Evolutionary conservation across 345 rosid species (phyloP), one percentile per base, ranked within the genome.

Genomic region (Barbarea vulgaris): DNA sequence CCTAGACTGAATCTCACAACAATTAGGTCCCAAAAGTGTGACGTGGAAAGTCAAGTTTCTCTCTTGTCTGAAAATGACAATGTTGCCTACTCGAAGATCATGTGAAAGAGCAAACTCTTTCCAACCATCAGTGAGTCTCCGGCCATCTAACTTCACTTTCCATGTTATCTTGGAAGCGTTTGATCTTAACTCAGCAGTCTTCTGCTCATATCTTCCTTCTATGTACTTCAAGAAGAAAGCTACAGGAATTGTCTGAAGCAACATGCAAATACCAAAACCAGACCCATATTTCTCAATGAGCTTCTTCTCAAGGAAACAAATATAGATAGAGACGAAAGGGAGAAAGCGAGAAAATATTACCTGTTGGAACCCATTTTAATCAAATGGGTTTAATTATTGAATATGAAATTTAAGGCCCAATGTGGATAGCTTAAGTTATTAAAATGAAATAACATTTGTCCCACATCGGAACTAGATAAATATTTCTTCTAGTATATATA

Each of bases 101-200:
- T 65, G 69, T 10, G 54, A 39, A 0, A 65, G 2, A 3, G 56
- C 28, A 11, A 67, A 67, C 59, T 67, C 71, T 21, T 51, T 50
- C 71, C 71, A 67, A 30, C 71, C 71, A 1, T 67, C 7, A 67
- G 59, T 67, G 47, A 67, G 47, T 33, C 21, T 67, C 13, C 1
- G 4, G 0, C 59, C 71, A 51, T 67, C 59, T 22, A 51, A 6
- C 9, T 67, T 67, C 19, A 67, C 71, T 33, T 33, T 2, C 71
- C 71, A 67, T 1, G 9, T 50, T 33, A 12, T 28, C 17, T 46
- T 11, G 1, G 69, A 46, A 7, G 69, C 41, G 4, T 46, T 28
- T 64, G 69, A 64, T 52, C 71, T 67, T 11, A 67, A 44, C 33
- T 51, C 15, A 0, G 19, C 71, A 0, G 9, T 31, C 31, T 21